Conservation (phyloP, 2,329 filamentous ascomycete genomes). For the Trichoderma polysporum region DNA sequence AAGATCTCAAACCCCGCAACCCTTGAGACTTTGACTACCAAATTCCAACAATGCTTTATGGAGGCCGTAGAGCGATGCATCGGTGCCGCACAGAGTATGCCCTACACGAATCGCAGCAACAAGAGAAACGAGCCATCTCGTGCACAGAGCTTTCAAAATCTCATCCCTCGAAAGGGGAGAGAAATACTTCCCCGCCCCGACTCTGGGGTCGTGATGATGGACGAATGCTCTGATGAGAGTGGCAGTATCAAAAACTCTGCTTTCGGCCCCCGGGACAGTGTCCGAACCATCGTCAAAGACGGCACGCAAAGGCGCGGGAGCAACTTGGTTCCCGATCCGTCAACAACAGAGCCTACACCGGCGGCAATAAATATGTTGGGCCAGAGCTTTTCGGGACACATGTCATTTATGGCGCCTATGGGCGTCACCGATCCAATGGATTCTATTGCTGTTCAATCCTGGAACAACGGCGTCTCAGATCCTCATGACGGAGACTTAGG, state of each 20-base stretch:
- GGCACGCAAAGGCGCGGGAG: conserved; percentile 24
- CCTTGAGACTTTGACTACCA: conserved; percentile 39
- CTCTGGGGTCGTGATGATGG: conserved; percentile 41
- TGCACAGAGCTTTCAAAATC: conserved; percentile 24
- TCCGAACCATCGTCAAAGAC: conserved; percentile 32
- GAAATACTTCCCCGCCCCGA: conserved; percentile 36
- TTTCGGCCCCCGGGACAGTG: conserved; percentile 33
- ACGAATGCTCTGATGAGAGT: conserved; percentile 39
- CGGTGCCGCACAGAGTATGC: conserved; percentile 36
- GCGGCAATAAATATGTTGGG: conserved; percentile 25
- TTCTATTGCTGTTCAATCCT: conserved; percentile 30
- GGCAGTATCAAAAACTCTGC: conserved; percentile 29
- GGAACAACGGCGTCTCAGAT: conserved; percentile 32
- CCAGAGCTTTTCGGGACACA: conserved; percentile 24
- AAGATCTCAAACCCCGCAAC: conserved; percentile 40
- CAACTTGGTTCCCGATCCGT: conserved; percentile 28
- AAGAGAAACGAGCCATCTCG: conserved; percentile 37
- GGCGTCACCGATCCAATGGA: conserved; percentile 23
- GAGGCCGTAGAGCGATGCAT: conserved; percentile 41
- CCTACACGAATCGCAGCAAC: conserved; percentile 43
- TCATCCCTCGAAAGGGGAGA: conserved; percentile 28
- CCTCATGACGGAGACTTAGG: conserved; percentile 24
- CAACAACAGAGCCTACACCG: conserved; percentile 21
- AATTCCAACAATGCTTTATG: conserved; percentile 43
- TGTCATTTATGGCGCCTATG: conserved; percentile 24